Evolutionary conservation across 768 basidiomycete species (phyloP).

Genomic region (Asterophora parasitica): DNA sequence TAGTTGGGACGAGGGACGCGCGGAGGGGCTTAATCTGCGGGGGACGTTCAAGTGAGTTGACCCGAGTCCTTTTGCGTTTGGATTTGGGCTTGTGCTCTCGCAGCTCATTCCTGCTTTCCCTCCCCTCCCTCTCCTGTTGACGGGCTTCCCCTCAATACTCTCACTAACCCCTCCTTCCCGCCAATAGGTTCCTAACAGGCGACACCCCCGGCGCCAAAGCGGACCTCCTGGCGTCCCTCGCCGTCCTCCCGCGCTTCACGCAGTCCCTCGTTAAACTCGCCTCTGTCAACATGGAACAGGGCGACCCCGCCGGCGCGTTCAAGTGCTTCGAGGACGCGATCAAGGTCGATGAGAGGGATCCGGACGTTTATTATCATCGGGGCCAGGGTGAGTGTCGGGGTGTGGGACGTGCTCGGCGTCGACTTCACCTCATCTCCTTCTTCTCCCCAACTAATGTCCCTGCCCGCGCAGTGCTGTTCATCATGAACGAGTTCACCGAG

Average conservation of each 20-base stretch:
- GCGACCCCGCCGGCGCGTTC: constrained; percentile 75
- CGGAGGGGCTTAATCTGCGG: constrained; percentile 87
- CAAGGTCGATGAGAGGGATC: constrained; percentile 73
- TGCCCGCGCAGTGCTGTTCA: constrained; percentile 70
- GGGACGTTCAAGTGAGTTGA: constrained; percentile 88
- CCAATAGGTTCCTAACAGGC: constrained; percentile 75
- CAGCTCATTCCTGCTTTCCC: too few relatives aligned
- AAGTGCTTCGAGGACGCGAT: constrained; percentile 90
- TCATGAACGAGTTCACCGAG: constrained; percentile 82
- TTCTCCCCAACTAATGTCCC: not conserved
- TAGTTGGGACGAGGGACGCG: constrained; percentile 67
- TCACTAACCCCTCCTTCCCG: not conserved
- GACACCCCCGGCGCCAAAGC: constrained; percentile 78
- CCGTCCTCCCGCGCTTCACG: constrained; percentile 62
- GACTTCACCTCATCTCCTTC: too few relatives aligned
- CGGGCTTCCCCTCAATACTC: not conserved
- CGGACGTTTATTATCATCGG: constrained; percentile 98
- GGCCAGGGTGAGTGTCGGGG: constrained; percentile 70
- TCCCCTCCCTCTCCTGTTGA: not conserved
- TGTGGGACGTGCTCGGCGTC: too few relatives aligned
- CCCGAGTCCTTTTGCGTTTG: not conserved
- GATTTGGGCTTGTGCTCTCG: too few relatives aligned
- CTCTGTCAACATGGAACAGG: constrained; percentile 95
- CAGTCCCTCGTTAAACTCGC: constrained; percentile 96
- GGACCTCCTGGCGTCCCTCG: constrained; percentile 76